A percentile compares a stretch with the other conserved stretches of the same genome.
Conservation (phyloP, 805 yeast species). For the Kazachstania taianensis region DNA sequence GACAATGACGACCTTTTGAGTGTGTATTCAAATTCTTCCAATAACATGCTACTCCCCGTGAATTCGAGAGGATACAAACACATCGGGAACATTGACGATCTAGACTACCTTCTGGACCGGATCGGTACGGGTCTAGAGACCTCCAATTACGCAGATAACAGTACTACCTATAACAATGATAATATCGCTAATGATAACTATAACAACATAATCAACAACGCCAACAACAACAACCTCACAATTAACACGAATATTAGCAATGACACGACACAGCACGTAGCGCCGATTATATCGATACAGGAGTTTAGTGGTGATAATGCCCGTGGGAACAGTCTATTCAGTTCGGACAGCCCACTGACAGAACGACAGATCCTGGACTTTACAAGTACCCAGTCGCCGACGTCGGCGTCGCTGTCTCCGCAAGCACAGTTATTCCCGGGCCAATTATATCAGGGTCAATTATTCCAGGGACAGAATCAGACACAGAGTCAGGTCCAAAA, state of each 20-base stretch:
- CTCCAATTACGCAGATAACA: not conserved
- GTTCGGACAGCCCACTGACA: not conserved
- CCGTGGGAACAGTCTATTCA: not conserved
- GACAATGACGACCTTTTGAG: slow-evolving; percentile 25
- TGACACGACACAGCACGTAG: not conserved
- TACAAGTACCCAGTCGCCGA: not conserved
- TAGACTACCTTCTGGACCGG: slow-evolving; percentile 10
- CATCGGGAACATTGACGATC: slow-evolving; percentile 16
- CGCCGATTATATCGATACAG: slow-evolving; percentile 22
- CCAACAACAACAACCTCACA: not conserved
- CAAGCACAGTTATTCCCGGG: slow-evolving; percentile 2
- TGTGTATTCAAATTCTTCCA: slow-evolving; percentile 19
- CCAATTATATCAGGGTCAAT: not conserved
- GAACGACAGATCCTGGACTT: too few species aligned
- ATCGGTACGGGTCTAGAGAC: slow-evolving; percentile 2
- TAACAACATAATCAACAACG: not conserved
- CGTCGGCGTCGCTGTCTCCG: slow-evolving; percentile 2
- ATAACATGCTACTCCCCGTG: slow-evolving; percentile 15
- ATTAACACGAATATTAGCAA: not conserved
- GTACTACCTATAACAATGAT: not conserved
- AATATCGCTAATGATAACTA: not conserved
- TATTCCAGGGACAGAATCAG: not conserved
- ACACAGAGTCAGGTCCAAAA: slow-evolving; percentile 7
- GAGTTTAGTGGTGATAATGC: slow-evolving; percentile 13
- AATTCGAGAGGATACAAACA: slow-evolving; percentile 21